Conservation (phyloP, 2,329 filamentous ascomycete genomes). For the Cylindrodendrum hubeiense region DNA sequence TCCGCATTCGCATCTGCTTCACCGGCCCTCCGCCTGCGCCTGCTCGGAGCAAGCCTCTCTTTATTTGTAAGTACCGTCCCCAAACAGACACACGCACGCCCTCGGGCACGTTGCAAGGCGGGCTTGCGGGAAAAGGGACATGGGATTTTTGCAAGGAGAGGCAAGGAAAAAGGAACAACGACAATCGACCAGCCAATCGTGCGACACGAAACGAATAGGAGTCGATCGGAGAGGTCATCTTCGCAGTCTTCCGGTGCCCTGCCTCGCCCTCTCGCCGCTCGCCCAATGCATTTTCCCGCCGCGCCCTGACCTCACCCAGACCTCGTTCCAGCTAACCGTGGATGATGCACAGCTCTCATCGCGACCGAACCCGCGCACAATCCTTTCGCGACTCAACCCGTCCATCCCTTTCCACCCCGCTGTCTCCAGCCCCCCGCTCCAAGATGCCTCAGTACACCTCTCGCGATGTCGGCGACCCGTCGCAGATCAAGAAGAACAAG, state of each 20-base stretch:
- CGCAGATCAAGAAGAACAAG: conserved; percentile 89
- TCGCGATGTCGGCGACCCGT: conserved; percentile 75
- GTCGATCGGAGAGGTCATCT: conserved; percentile 24
- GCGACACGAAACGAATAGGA: conserved; percentile 25
- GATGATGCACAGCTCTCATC: conserved; percentile 35
- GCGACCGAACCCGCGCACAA: conserved; percentile 26
- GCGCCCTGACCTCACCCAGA: conserved; percentile 15
- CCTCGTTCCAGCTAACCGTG: conserved; percentile 30
- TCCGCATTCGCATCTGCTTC: conserved; percentile 35
- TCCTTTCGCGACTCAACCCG: conserved; percentile 29
- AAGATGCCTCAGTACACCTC: conserved; percentile 77
- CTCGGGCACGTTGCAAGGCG: conserved; percentile 14
- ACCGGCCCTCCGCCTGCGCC: conserved; percentile 33
- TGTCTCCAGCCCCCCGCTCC: conserved; percentile 41
- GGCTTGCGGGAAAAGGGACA: conserved; percentile 13
- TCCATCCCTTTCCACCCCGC: conserved; percentile 19
- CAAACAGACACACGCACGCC: conserved; percentile 20
- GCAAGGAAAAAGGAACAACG: conserved; percentile 30
- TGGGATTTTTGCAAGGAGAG: conserved; percentile 17
- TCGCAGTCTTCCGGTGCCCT: conserved; percentile 4
- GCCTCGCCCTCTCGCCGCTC: conserved; percentile 12
- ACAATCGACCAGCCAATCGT: conserved; percentile 26
- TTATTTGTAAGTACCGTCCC: conserved; percentile 38
- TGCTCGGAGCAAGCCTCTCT: conserved; percentile 39
- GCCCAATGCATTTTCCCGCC: conserved; percentile 21